Evolutionary conservation across 257 asterid species (phyloP).

Genomic region (Jacaranda copaia): DNA sequence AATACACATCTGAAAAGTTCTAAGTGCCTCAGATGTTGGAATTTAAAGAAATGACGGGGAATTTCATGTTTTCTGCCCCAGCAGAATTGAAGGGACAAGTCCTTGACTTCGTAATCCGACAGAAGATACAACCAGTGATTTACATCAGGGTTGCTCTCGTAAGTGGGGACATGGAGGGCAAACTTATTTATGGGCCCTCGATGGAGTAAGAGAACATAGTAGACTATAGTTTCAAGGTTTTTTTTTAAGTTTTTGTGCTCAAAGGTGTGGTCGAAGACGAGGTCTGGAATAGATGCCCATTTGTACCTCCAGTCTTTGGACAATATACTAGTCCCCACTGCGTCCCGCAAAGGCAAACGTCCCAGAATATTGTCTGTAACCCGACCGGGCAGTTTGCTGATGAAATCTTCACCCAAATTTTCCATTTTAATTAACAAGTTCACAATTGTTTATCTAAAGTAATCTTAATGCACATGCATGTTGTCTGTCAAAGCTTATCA

Average conservation of each 20-base stretch:
- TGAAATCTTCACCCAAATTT: not conserved
- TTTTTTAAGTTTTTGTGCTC: not conserved
- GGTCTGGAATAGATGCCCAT: slow-evolving; percentile 19
- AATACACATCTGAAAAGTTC: slow-evolving; percentile 22
- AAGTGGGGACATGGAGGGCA: not conserved
- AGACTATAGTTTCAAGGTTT: not conserved
- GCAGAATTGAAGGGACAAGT: slow-evolving; percentile 17
- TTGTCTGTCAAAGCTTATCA: no score
- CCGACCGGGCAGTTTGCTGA: slow-evolving; percentile 11
- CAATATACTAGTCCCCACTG: slow-evolving; percentile 15
- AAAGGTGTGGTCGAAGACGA: not conserved
- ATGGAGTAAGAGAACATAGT: slow-evolving; percentile 25
- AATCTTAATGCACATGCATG: no score
- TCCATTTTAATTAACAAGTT: not conserved
- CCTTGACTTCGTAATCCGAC: not conserved
- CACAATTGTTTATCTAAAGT: no score
- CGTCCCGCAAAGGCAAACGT: slow-evolving; percentile 20
- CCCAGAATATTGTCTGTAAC: not conserved
- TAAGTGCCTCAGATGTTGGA: slow-evolving; percentile 16
- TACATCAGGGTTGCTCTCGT: not conserved
- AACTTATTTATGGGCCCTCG: slow-evolving; percentile 32
- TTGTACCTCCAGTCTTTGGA: slow-evolving; percentile 27
- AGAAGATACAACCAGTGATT: slow-evolving; percentile 23
- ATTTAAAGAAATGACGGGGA: slow-evolving; percentile 21
- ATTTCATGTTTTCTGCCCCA: not conserved